Conservation (phyloP, 2,329 filamentous ascomycete genomes). For the Fusarium agapanthi region DNA sequence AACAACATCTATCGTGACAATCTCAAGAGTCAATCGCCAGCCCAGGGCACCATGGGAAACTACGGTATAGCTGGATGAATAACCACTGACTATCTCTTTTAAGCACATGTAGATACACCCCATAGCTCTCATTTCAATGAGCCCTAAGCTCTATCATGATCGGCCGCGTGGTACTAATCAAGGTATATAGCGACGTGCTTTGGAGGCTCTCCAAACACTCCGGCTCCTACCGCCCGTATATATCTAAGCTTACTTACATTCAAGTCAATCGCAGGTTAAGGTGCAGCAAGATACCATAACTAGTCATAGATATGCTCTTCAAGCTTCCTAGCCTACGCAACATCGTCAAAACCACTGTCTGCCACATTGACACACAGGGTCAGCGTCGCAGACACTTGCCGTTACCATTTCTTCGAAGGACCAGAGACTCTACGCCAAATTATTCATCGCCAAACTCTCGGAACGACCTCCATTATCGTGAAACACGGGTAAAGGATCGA, state of each 20-base stretch:
- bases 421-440: accelerated
- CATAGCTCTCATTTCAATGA: not conserved
- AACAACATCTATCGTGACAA: accelerated
- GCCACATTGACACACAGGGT: too few species aligned
- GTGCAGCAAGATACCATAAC: accelerated
- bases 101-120: accelerated
- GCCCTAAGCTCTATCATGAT: not conserved
- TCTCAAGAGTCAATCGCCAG: not conserved
- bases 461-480: not conserved
- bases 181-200: not conserved
- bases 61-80: not conserved
- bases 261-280: accelerated
- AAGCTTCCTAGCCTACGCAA: not conserved
- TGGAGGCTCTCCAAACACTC: not conserved
- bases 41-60: not conserved
- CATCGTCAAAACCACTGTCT: not conserved
- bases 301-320: not conserved
- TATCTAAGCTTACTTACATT: accelerated
- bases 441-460: not conserved
- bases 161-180: not conserved
- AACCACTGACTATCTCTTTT: not conserved
- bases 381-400: not conserved
- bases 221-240: not conserved
- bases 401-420: not conserved
- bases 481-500: not conserved